phyloP scores from a whole-genome alignment of 2,329 filamentous ascomycete species.

The Trichoderma guizhouense region DNA sequence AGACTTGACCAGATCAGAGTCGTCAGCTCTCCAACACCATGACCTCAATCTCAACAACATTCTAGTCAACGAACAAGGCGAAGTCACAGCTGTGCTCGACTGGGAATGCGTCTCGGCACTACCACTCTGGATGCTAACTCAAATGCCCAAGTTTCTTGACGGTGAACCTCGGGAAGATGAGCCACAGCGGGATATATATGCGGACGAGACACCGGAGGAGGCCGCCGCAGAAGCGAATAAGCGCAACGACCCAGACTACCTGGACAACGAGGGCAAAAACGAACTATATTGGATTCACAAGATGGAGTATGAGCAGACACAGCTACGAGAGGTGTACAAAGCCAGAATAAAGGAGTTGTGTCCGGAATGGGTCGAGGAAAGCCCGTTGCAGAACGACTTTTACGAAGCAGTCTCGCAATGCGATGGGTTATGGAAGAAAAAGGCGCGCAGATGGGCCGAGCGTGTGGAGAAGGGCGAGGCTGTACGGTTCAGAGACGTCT shows the following conservation, averaged over 20 bases:
- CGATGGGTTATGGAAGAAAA: background rate
- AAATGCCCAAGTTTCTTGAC: background rate
- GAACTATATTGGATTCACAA: background rate
- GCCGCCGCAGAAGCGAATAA: background rate
- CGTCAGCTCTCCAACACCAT: background rate
- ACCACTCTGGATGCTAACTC: background rate
- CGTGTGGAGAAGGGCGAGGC: background rate
- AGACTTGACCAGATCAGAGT: background rate
- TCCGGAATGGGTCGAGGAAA: background rate
- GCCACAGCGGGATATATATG: background rate
- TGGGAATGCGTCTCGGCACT: background rate
- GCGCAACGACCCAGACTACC: background rate
- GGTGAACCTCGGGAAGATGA: background rate
- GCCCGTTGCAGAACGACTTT: background rate
- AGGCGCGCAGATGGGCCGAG: background rate
- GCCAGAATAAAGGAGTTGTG: background rate
- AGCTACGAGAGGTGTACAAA: background rate
- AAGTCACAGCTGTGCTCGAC: background rate
- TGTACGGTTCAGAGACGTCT: background rate
- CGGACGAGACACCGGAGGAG: background rate
- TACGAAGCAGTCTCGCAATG: background rate
- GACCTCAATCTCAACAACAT: background rate
- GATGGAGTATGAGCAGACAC: background rate
- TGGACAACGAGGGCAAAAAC: background rate
- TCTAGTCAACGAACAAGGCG: background rate